These are phyloP conservation scores for Trichoderma orchidacearum DNA, from an alignment of 495 filamentous ascomycete species.

Conservation along the genomic window DNA sequence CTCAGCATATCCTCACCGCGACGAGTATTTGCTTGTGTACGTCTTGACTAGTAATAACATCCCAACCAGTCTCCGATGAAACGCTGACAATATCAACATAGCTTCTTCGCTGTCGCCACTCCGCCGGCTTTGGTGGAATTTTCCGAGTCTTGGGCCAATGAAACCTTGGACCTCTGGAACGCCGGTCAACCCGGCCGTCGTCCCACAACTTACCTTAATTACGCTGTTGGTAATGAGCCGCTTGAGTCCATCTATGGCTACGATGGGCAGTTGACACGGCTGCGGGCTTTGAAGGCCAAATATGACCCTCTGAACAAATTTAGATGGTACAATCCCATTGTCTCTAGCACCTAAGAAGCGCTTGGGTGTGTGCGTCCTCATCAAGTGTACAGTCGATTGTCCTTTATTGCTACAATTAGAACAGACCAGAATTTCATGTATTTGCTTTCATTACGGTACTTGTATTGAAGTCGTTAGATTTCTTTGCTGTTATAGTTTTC, in stretches of 20 bases:
- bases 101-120: background rate
- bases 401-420: too few species aligned
- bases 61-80: too few species aligned
- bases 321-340: constrained; percentile 37
- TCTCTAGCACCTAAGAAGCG: background rate
- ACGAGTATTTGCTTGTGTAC: constrained; percentile 1
- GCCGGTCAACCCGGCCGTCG: background rate
- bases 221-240: constrained; percentile 41
- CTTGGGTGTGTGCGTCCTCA: background rate
- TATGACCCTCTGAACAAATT: constrained; percentile 41
- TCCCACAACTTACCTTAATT: constrained; percentile 39
- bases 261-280: constrained; percentile 32
- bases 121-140: background rate
- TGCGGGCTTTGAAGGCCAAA: constrained; percentile 36
- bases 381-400: too few species aligned
- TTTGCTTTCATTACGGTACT: too few species aligned
- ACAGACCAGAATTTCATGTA: too few species aligned
- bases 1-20: constrained; percentile 25
- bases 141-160: background rate
- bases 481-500: too few species aligned
- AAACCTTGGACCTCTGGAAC: constrained; percentile 5
- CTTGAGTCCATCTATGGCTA: constrained; percentile 32
- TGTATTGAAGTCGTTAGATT: too few species aligned
- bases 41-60: too few species aligned
- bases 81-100: background rate